Evolutionary conservation across 257 asterid genomes (phyloP).

Genomic region (Lycium ferocissimum): DNA sequence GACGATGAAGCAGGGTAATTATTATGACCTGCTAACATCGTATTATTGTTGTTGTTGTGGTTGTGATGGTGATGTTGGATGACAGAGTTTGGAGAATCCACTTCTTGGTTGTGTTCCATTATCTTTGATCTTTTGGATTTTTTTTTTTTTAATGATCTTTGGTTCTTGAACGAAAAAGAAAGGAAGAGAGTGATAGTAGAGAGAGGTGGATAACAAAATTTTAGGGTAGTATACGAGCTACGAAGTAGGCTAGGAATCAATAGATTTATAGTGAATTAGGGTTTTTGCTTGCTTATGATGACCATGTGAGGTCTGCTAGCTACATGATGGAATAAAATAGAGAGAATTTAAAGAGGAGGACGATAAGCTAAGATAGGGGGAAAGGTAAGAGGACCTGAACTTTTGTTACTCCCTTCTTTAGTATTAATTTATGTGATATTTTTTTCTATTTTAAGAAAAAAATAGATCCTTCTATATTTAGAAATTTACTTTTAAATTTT

Average conservation of each 20-base stretch:
- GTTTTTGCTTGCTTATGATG: conserved; percentile 25
- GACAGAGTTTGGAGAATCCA: conserved; percentile 44
- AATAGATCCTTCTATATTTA: too few species aligned
- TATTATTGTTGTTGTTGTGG: background rate
- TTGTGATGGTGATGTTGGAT: background rate
- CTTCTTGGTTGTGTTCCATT: conserved; percentile 69
- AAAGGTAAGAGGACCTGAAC: background rate
- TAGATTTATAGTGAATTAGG: conserved; percentile 19
- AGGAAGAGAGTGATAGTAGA: background rate
- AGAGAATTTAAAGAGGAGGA: background rate
- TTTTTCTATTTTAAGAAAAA: background rate
- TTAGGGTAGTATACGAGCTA: conserved; percentile 12
- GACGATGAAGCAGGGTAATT: conserved; percentile 38
- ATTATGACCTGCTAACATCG: conserved; percentile 31
- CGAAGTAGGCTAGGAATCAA: conserved; percentile 12
- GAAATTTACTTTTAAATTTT: background rate
- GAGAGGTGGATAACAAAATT: background rate
- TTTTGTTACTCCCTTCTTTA: background rate
- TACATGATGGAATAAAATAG: conserved; percentile 22
- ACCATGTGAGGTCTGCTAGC: background rate
- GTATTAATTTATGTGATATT: background rate
- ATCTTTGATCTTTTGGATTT: background rate
- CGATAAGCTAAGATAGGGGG: background rate
- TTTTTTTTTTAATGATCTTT: background rate
- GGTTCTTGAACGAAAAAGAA: background rate